Conservation (phyloP, 31 red algal species). For the Porphyra umbilicalis region DNA sequence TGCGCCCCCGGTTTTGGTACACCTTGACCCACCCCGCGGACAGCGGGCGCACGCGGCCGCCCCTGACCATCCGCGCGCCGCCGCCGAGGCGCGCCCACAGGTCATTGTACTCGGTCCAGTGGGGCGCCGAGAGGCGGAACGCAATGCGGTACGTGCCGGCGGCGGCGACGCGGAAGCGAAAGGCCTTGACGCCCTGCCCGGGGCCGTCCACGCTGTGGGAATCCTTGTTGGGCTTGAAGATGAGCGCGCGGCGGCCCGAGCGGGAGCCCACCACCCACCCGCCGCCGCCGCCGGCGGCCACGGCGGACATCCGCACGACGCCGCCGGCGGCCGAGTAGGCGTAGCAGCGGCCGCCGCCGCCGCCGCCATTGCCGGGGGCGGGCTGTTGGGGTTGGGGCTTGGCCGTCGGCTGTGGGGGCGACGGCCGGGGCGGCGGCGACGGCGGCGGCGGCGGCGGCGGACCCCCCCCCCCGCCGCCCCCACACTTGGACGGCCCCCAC, state of each 20-base stretch:
- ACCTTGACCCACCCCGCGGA: neutral
- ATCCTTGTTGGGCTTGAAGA: neutral
- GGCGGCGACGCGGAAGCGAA: conserved; percentile 19
- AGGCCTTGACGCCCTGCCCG: conserved; percentile 1
- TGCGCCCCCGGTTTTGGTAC: neutral
- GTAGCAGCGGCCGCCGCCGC: neutral
- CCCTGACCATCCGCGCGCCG: neutral
- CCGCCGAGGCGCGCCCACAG: neutral
- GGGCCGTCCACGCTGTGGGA: neutral
- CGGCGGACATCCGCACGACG: neutral
- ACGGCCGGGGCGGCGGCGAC: neutral
- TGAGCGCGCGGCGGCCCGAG: neutral
- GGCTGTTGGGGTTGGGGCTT: too few relatives aligned
- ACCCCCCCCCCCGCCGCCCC: neutral
- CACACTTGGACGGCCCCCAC: neutral
- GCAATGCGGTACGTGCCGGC: conserved; percentile 24
- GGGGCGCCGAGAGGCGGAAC: conserved; percentile 24
- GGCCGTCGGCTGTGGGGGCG: neutral
- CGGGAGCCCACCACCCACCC: neutral
- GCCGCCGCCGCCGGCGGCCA: neutral
- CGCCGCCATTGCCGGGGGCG: neutral
- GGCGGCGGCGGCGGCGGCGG: neutral
- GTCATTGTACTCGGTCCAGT: conserved; percentile 40
- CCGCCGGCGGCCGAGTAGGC: neutral
- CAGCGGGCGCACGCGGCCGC: neutral